A percentile compares a stretch with the other conserved stretches of the same genome.
Evolutionary conservation across 768 basidiomycete genomes (phyloP).

Genomic region (Nidularia pulvinata): DNA sequence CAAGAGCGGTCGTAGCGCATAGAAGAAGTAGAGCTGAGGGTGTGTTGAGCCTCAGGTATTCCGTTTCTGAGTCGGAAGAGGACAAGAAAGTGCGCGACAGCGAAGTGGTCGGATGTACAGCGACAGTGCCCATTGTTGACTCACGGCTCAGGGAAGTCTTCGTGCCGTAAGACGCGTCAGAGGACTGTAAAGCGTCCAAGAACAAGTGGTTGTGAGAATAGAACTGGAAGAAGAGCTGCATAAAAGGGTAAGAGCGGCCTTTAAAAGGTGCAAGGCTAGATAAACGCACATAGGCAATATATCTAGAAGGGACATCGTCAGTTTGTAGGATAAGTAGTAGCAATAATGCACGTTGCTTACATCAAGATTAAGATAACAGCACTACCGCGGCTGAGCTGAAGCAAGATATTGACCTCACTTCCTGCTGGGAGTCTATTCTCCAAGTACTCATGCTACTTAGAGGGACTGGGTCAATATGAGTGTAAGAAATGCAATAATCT

Average conservation of each 20-base stretch:
- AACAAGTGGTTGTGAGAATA: constrained; percentile 49
- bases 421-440: constrained; percentile 28
- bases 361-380: constrained; percentile 45
- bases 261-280: not conserved
- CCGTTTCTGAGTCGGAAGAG: constrained; percentile 8
- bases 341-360: constrained; percentile 16
- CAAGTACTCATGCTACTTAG: constrained; percentile 27
- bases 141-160: constrained; percentile 8
- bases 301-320: constrained; percentile 12
- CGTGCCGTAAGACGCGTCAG: constrained; percentile 11
- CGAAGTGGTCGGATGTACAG: constrained; percentile 12
- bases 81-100: constrained; percentile 3
- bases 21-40: constrained; percentile 28
- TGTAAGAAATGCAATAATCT: constrained; percentile 8
- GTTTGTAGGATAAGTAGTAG: not conserved
- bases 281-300: constrained; percentile 20
- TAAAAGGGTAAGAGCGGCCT: constrained; percentile 2
- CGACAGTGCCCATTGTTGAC: constrained; percentile 19
- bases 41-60: constrained; percentile 30
- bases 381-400: constrained; percentile 47
- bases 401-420: constrained; percentile 35
- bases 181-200: constrained; percentile 28
- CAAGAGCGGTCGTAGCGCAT: constrained; percentile 27
- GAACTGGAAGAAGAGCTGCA: constrained; percentile 52
- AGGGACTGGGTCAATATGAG: not conserved